Evolutionary conservation across 2,329 filamentous ascomycete species (phyloP), one percentile per base, ranked within the genome.

Genomic region (Diaporthe sp.): DNA sequence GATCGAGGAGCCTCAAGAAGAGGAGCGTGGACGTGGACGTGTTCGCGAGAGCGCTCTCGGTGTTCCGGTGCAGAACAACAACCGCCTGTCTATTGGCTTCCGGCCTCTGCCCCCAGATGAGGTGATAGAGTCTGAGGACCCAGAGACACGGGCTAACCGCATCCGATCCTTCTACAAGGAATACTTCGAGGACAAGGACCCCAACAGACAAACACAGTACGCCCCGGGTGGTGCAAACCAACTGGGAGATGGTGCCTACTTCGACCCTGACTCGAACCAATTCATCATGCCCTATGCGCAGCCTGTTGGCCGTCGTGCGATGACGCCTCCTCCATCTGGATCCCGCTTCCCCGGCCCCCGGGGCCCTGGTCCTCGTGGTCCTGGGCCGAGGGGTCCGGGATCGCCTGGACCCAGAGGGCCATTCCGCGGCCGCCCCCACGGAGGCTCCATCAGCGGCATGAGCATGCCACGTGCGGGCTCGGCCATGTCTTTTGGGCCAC

Each of bases 121-220:
- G 78, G 92, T 94, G 73, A 89, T 88, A 42, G 91, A 93, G 58
- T 91, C 93, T 4, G 97, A 98, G 82, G 96, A 98, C 82, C 95
- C 97, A 0, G 97, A 98, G 84, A 93, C 96, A 81, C 92, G 97
- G 80, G 97, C 97, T 78, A 98, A 98, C 87, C 93, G 97, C 75
- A 99, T 99, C 79, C 92, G 97, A 83, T 99, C 97, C 5, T 99
- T 99, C 87, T 99, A 99, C 88, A 98, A 98, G 87, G 97, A 99
- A 83, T 99, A 99, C 86, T 99, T 99, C 80, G 97, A 98, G 79
- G 96, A 98, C 57, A 94, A 92, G 82, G 83, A 84, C 57, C 78
- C 58, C 79, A 79, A 28, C 73, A 75, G 28, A 49, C 57, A 72
- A 31, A 62, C 70, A 44, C 77, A 79, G 46, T 75, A 73, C 34